phyloP scores from a whole-genome alignment of 768 basidiomycete genomes.

The Agrocybe pediades region DNA sequence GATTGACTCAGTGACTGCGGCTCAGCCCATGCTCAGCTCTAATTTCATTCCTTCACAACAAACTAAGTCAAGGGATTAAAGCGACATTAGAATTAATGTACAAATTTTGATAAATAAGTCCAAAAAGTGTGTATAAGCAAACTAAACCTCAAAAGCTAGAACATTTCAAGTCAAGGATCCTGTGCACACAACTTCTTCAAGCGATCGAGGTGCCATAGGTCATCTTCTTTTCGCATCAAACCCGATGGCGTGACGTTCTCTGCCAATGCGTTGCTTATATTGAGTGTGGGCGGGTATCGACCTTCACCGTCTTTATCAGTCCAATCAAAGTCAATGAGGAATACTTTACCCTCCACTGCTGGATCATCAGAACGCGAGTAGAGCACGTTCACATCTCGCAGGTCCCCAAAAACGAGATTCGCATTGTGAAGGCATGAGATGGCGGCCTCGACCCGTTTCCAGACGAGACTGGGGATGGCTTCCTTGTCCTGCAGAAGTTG shows the following conservation, averaged over 20 bases:
- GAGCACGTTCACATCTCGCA: constrained; percentile 27
- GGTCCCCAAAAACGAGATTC: constrained; percentile 30
- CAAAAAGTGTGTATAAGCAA: too few relatives aligned
- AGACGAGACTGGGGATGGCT: constrained; percentile 10
- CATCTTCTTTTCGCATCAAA: constrained; percentile 22
- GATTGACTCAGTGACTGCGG: too few relatives aligned
- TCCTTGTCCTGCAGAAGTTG: constrained; percentile 26
- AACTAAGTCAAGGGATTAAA: too few relatives aligned
- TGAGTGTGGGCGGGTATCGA: constrained; percentile 4
- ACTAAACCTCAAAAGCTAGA: too few relatives aligned
- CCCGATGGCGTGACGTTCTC: constrained; percentile 16
- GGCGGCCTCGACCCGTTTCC: constrained; percentile 11
- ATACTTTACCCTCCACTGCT: constrained; percentile 13
- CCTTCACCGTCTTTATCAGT: too few relatives aligned
- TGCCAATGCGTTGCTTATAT: constrained; percentile 11
- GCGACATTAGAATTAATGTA: too few relatives aligned
- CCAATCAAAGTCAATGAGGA: constrained; percentile 27
- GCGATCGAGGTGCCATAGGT: constrained; percentile 21
- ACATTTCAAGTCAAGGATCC: too few relatives aligned
- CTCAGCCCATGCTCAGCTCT: too few relatives aligned
- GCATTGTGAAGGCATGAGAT: constrained; percentile 14
- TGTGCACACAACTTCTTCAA: constrained; percentile 6
- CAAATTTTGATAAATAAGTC: too few relatives aligned
- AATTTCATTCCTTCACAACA: too few relatives aligned
- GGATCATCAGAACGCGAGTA: background rate